phyloP scores from a whole-genome alignment of 805 yeast species.

The Debaryomyces maramus region DNA sequence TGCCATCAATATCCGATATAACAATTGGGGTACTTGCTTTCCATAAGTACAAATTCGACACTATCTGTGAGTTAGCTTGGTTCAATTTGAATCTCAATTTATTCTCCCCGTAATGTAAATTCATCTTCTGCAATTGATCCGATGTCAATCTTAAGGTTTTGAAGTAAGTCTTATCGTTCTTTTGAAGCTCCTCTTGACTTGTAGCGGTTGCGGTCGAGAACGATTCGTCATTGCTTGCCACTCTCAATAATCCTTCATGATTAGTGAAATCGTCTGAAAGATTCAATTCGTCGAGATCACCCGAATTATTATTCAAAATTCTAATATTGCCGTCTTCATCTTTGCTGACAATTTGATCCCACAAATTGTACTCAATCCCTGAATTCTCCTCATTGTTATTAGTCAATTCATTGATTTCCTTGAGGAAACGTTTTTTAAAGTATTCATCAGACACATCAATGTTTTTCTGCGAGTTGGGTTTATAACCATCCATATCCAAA shows the following conservation, averaged over 20 bases:
- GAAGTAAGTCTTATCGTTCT: slow-evolving; percentile 52
- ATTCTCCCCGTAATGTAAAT: slow-evolving; percentile 77
- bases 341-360: slow-evolving; percentile 43
- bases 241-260: slow-evolving; percentile 9
- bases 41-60: slow-evolving; percentile 81
- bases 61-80: slow-evolving; percentile 75
- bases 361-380: slow-evolving; percentile 26
- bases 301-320: slow-evolving; percentile 35
- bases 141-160: slow-evolving; percentile 89
- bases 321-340: slow-evolving; percentile 70
- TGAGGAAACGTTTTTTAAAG: slow-evolving; percentile 68
- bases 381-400: slow-evolving; percentile 11
- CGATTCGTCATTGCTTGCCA: slow-evolving; percentile 24
- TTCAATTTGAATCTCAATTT: slow-evolving; percentile 76
- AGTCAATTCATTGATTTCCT: slow-evolving; percentile 54
- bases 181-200: slow-evolving; percentile 13
- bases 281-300: slow-evolving; percentile 56
- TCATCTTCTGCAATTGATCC: slow-evolving; percentile 76
- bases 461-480: slow-evolving; percentile 72
- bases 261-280: slow-evolving; percentile 21
- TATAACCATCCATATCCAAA: slow-evolving; percentile 94
- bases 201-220: slow-evolving; percentile 11
- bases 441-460: slow-evolving; percentile 74
- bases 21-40: slow-evolving; percentile 82
- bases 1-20: slow-evolving; percentile 96